phyloP scores from a whole-genome alignment of 768 basidiomycete genomes.

The Phallus indusiatus region DNA sequence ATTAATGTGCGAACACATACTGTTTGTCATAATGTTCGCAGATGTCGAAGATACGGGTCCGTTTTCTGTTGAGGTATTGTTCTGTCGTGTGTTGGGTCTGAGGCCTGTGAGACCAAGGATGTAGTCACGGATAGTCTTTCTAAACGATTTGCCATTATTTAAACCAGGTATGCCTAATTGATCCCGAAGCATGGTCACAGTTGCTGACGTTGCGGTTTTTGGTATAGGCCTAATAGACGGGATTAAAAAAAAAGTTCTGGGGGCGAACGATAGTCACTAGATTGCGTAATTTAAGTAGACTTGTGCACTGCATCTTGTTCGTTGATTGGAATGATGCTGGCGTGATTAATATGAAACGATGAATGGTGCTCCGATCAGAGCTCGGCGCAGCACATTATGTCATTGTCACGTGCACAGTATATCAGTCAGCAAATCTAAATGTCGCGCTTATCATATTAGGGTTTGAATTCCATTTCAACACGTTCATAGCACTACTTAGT shows the following conservation, averaged over 20 bases:
- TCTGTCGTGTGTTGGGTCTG: neutral
- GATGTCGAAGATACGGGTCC: neutral
- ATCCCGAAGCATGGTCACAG: too few species aligned
- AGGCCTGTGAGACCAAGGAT: neutral
- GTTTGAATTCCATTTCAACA: neutral
- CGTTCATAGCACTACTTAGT: too few species aligned
- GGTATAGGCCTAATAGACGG: neutral
- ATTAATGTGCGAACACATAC: neutral
- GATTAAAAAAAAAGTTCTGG: neutral
- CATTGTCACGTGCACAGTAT: neutral
- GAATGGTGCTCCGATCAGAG: neutral
- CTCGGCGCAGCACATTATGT: neutral
- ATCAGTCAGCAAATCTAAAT: too few species aligned
- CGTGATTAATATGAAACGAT: neutral
- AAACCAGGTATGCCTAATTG: too few species aligned
- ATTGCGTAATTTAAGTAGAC: neutral
- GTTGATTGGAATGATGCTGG: neutral
- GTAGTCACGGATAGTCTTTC: neutral
- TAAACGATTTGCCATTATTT: neutral
- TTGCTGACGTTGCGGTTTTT: neutral
- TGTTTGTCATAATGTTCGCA: constrained; percentile 5
- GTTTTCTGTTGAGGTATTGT: neutral
- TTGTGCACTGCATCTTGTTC: neutral
- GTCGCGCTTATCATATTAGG: too few species aligned
- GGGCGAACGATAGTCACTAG: neutral